phyloP scores from a whole-genome alignment of 805 yeast species.

The Metschnikowia arizonensis region DNA sequence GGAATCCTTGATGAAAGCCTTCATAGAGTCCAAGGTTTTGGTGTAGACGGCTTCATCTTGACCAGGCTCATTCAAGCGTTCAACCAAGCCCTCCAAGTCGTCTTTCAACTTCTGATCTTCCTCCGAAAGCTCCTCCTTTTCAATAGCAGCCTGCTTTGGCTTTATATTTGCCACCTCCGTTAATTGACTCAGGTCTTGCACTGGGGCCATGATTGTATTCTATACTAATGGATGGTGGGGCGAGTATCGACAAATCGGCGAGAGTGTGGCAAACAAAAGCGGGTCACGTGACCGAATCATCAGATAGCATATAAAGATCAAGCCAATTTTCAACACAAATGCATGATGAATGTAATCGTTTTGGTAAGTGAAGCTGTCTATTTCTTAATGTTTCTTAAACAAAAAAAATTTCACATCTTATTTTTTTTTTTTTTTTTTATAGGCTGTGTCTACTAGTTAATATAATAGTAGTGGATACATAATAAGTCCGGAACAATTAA shows the following conservation, averaged over 20 bases:
- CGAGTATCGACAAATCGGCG: slow-evolving; percentile 3
- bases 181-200: slow-evolving; percentile 23
- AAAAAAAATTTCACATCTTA: no score
- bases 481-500: no score
- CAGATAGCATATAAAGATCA: no score
- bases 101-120: slow-evolving; percentile 86
- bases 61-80: slow-evolving; percentile 59
- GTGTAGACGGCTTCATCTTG: slow-evolving; percentile 44
- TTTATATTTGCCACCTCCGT: slow-evolving; percentile 20
- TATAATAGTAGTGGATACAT: no score
- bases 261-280: slow-evolving; percentile 7
- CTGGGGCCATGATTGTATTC: slow-evolving; percentile 31
- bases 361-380: no score
- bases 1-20: slow-evolving; percentile 78
- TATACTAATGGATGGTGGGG: background rate
- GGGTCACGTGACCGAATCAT: slow-evolving; percentile 1
- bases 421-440: background rate
- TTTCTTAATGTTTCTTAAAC: no score
- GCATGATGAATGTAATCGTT: no score
- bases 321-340: no score
- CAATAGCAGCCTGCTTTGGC: slow-evolving; percentile 24
- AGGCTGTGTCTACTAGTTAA: background rate
- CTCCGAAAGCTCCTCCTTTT: slow-evolving; percentile 84
- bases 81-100: slow-evolving; percentile 83
- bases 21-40: slow-evolving; percentile 64